These are phyloP conservation scores for Salix udensis DNA, from an alignment of 345 rosid genomes.

Conservation along the genomic window DNA sequence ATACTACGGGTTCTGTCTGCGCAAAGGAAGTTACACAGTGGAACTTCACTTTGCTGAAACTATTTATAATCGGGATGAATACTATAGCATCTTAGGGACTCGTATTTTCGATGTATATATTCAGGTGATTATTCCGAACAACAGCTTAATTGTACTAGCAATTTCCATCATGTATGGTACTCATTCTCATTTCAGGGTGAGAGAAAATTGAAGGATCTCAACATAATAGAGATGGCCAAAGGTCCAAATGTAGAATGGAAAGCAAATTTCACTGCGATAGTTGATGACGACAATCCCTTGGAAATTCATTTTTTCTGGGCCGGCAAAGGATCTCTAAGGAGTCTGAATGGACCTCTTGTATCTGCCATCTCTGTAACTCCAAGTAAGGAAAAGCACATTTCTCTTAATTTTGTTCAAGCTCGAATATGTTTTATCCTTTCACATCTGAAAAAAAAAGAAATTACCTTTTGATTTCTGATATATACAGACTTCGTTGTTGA, in stretches of 20 bases:
- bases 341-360: constrained; percentile 19
- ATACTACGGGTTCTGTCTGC: too few relatives aligned
- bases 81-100: too few relatives aligned
- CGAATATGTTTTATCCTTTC: background rate
- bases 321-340: background rate
- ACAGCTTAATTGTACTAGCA: too few relatives aligned
- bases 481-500: background rate
- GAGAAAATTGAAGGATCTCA: background rate
- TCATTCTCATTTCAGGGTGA: background rate
- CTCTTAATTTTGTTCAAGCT: background rate
- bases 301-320: background rate
- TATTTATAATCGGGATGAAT: too few relatives aligned
- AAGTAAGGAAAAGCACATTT: background rate
- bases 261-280: background rate
- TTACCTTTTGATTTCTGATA: background rate
- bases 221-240: constrained; percentile 6
- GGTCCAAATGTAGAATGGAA: background rate
- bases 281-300: background rate
- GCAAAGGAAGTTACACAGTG: too few relatives aligned
- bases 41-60: too few relatives aligned
- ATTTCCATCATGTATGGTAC: background rate
- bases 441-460: too few relatives aligned
- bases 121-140: too few relatives aligned
- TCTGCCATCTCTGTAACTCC: constrained; percentile 18
- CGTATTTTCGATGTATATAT: too few relatives aligned